These are phyloP conservation scores for Pseudonitzschia pungens DNA, from an alignment of 108 stramenopile genomes.

Conservation along the genomic window DNA sequence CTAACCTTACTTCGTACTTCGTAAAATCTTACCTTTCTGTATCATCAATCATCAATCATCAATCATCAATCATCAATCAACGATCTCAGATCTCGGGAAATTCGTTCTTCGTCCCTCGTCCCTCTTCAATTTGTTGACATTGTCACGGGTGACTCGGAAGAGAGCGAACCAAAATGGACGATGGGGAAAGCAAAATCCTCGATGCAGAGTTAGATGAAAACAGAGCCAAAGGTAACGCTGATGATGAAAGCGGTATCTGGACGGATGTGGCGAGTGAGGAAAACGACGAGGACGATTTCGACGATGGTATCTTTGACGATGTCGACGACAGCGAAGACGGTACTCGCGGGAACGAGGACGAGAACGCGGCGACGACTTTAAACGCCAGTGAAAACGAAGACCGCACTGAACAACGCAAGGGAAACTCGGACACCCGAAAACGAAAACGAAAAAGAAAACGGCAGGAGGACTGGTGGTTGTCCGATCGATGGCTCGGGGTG, in stretches of 20 bases:
- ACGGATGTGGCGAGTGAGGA: background rate
- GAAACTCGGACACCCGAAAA: background rate
- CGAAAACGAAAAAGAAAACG: conserved; percentile 5
- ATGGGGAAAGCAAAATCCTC: no score
- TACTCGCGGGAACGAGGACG: background rate
- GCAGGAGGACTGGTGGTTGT: background rate
- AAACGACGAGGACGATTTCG: background rate
- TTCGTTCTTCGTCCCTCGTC: no score
- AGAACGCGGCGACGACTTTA: background rate
- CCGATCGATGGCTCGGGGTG: background rate
- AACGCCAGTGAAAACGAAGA: background rate
- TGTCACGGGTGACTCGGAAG: no score
- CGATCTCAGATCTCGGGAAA: no score
- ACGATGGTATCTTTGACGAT: conserved; percentile 10
- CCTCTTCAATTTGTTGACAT: no score
- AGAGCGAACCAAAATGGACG: no score
- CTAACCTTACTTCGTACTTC: no score
- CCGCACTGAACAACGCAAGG: background rate
- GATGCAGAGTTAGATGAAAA: no score
- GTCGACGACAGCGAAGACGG: background rate
- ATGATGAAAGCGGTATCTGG: background rate
- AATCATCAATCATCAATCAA: no score
- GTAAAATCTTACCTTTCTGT: no score
- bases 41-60: no score
- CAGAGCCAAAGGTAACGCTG: background rate